These are phyloP conservation scores for Bacidia gigantensis DNA, from an alignment of 495 filamentous ascomycete genomes.

Conservation along the genomic window DNA sequence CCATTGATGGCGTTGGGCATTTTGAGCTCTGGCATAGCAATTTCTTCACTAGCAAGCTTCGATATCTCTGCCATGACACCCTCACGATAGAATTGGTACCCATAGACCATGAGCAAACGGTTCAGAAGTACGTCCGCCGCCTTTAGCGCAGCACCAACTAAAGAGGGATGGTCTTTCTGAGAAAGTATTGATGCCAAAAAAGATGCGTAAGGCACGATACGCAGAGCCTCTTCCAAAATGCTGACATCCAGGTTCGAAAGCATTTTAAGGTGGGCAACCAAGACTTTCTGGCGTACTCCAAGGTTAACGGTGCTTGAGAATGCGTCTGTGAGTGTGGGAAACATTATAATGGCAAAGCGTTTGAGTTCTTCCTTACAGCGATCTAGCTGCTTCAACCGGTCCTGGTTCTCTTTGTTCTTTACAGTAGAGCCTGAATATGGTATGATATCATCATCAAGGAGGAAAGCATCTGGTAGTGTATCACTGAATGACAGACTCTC, in stretches of 20 bases:
- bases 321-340: constrained; percentile 91
- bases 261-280: constrained; percentile 94
- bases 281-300: constrained; percentile 91
- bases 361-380: constrained; percentile 74
- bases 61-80: constrained; percentile 86
- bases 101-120: constrained; percentile 74
- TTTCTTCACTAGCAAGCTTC: constrained; percentile 50
- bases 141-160: constrained; percentile 77
- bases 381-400: constrained; percentile 61
- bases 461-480: constrained; percentile 37
- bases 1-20: constrained; percentile 6
- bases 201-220: constrained; percentile 92
- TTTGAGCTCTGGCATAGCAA: constrained; percentile 26
- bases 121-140: constrained; percentile 78
- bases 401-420: constrained; percentile 53
- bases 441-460: constrained; percentile 24
- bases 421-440: constrained; percentile 28
- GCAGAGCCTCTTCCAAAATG: constrained; percentile 75
- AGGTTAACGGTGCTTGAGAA: constrained; percentile 98
- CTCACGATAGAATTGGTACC: constrained; percentile 93
- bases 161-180: constrained; percentile 78
- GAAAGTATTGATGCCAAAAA: constrained; percentile 92
- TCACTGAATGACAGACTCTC: constrained; percentile 38
- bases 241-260: constrained; percentile 79
- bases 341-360: constrained; percentile 86